Evolutionary conservation across 441 rosid genomes (phyloP).

Genomic region (Hura crepitans): DNA sequence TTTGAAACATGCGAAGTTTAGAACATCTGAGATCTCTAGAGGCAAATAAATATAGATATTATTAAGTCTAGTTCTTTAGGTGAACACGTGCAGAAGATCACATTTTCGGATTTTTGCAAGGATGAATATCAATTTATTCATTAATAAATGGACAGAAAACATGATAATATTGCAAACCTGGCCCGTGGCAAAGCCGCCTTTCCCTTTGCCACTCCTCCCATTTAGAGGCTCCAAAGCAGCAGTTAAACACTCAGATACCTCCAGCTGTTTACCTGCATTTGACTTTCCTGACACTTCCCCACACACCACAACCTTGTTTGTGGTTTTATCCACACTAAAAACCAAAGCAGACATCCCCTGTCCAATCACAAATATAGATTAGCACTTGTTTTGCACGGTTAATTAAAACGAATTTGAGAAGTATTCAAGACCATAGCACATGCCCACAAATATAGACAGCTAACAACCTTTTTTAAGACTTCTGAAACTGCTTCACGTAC

Average conservation of each 20-base stretch:
- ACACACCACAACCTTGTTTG: conserved; percentile 85
- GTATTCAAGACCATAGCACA: background rate
- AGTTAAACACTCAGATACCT: conserved; percentile 87
- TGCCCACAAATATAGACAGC: background rate
- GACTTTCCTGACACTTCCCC: conserved; percentile 83
- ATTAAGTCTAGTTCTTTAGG: background rate
- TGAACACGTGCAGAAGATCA: background rate
- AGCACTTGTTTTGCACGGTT: background rate
- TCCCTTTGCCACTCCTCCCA: conserved; percentile 91
- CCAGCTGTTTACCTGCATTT: conserved; percentile 53
- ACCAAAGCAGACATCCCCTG: conserved; percentile 88
- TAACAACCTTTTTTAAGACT: conserved; percentile 66
- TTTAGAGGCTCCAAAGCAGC: conserved; percentile 76
- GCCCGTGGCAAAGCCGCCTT: conserved; percentile 87
- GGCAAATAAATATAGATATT: background rate
- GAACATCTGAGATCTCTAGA: background rate
- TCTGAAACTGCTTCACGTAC: conserved; percentile 89
- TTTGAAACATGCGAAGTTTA: background rate
- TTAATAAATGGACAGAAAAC: background rate
- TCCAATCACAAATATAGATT: conserved; percentile 25
- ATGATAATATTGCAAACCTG: conserved; percentile 49
- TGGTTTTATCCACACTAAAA: conserved; percentile 75
- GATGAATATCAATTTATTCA: background rate
- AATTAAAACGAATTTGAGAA: background rate
- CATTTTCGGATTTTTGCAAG: background rate